Percentiles rank a stretch among this genome's conserved stretches.
Evolutionary conservation across 192 early-diverging fungal genomes (phyloP).

Genomic region (Geranomyces variabilis): DNA sequence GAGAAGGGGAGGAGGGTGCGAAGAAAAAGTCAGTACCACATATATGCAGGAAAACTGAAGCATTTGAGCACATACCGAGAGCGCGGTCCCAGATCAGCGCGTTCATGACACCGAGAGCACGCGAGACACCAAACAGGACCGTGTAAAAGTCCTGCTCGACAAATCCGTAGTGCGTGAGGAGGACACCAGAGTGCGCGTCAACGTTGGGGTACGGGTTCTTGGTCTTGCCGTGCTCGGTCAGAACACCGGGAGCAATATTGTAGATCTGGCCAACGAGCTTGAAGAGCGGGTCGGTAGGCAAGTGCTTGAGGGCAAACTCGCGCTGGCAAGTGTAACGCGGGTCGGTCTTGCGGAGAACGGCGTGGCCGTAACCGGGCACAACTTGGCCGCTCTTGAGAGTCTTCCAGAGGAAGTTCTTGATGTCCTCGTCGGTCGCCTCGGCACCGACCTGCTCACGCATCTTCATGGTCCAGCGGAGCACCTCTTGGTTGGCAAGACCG

Average conservation of each 20-base stretch:
- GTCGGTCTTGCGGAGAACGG: slow-evolving; percentile 95
- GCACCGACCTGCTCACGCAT: slow-evolving; percentile 87
- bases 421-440: slow-evolving; percentile 86
- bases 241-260: slow-evolving; percentile 94
- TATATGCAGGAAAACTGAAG: neutral
- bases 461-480: slow-evolving; percentile 94
- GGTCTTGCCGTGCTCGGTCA: slow-evolving; percentile 99
- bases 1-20: too few species aligned
- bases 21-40: neutral
- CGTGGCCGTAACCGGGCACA: slow-evolving; percentile 98
- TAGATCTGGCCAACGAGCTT: slow-evolving; percentile 94
- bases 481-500: slow-evolving; percentile 99
- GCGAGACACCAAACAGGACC: slow-evolving; percentile 98
- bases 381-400: slow-evolving; percentile 96
- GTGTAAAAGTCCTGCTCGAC: slow-evolving; percentile 99
- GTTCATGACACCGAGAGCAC: slow-evolving; percentile 92
- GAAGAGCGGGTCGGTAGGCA: slow-evolving; percentile 96
- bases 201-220: slow-evolving; percentile 99
- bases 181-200: slow-evolving; percentile 97
- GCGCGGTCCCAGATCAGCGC: slow-evolving; percentile 98
- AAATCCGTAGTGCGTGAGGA: slow-evolving; percentile 92
- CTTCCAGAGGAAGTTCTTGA: slow-evolving; percentile 96
- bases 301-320: slow-evolving; percentile 98
- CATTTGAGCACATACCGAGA: slow-evolving; percentile 76
- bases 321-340: slow-evolving; percentile 98